Evolutionary conservation across 306 rosid species (phyloP).

Genomic region (Medicago truncatula): MtrunA17r5.0-ANR NC_053043.1:17689501-17690000

Average conservation of each 20-base stretch:
- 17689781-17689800: neutral
- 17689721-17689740: neutral
- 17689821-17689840: neutral
- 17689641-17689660: neutral
- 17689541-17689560: neutral
- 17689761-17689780: neutral
- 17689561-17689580: neutral
- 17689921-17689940: neutral
- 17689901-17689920: conserved; percentile 12
- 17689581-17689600: conserved; percentile 14
- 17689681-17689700: conserved; percentile 20
- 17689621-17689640: conserved; percentile 1
- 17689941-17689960: neutral
- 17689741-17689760: conserved; percentile 14
- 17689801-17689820: neutral
- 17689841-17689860: neutral
- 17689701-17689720: neutral
- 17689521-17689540: neutral
- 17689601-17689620: neutral
- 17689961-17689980: conserved; percentile 24
- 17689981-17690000: conserved; percentile 31
- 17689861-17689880: conserved; percentile 1
- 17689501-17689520: conserved; percentile 6
- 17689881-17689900: conserved; percentile 13
- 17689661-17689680: neutral